Conservation (phyloP, 129 eudicot genomes). For the Flaveria trinervia region DNA sequence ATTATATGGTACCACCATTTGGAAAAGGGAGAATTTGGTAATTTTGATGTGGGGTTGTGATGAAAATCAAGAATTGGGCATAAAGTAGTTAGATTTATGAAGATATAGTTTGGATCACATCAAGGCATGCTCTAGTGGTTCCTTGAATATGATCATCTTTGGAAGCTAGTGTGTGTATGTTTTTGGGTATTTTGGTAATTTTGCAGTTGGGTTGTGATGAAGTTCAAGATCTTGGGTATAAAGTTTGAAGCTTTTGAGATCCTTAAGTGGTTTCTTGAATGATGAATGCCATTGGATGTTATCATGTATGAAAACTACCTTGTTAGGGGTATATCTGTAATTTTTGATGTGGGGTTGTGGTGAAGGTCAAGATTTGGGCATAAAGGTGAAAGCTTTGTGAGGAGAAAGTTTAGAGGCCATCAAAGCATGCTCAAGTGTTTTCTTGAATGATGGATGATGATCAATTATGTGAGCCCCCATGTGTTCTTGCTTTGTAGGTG, state of each 20-base stretch:
- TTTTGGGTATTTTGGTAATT: constrained; percentile 21
- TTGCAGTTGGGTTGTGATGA: constrained; percentile 26
- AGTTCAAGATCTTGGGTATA: constrained; percentile 16
- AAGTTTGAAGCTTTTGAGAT: constrained; percentile 19
- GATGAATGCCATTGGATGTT: constrained; percentile 10
- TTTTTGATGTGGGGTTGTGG: constrained; percentile 13
- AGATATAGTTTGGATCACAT: constrained; percentile 17
- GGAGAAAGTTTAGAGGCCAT: constrained; percentile 25
- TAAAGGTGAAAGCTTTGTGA: constrained; percentile 28
- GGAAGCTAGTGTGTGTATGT: constrained; percentile 16
- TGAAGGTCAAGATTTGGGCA: constrained; percentile 30
- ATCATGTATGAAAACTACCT: constrained; percentile 16
- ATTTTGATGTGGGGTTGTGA: constrained; percentile 27
- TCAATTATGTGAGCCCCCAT: constrained; percentile 15
- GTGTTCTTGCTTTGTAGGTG: constrained; percentile 18
- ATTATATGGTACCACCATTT: constrained; percentile 1
- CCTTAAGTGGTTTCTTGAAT: constrained; percentile 23
- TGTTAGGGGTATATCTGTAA: not conserved
- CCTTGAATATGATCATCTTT: constrained; percentile 18
- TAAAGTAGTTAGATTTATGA: constrained; percentile 14
- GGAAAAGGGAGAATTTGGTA: constrained; percentile 26
- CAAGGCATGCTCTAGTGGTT: constrained; percentile 25
- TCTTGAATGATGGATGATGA: constrained; percentile 15
- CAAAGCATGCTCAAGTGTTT: constrained; percentile 31
- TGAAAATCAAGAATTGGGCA: constrained; percentile 12